Evolutionary conservation across 2,329 filamentous ascomycete genomes (phyloP), one percentile per base, ranked within the genome.

Genomic region (Pseudocercospora fuligena): DNA sequence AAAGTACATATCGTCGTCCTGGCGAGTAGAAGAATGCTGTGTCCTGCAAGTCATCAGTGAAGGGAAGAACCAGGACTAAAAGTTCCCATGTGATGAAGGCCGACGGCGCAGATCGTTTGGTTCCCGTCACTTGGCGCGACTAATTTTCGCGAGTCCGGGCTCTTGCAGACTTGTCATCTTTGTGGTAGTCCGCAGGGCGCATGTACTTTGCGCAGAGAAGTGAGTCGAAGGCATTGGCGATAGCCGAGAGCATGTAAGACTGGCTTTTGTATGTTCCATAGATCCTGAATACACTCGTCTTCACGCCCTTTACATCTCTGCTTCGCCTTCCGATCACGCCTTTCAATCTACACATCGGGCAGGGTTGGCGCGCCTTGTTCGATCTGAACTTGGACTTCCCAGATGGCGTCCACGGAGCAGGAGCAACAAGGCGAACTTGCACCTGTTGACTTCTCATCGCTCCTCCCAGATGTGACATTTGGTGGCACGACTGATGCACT

Each of bases 341-440:
- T 54, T 43, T 57, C 47, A 23, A 25, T 46, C 53, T 64, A 36
- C 36, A 33, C 43, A n/a, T 33, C 61, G 25, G 59, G 29, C n/a
- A 36, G 36, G 56, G 27, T 27, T 21, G 36, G 47, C 25, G n/a
- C 43, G 53, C 56, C 62, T 53, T 61, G 58, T 49, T 46, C 56
- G 21, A 56, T 40, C 29, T 2, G 11, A 25, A 54, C 51, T 27
- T 27, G 51, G 51, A 16, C 51, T 27, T 29, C 53, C 57, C 66
- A 46, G 14, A 69, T 70, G 70, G 64, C 70, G 14, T 66, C 64
- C 33, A 69, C 63, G 36, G 60, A 47, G 19, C 69, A 66, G 33
- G 69, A 69, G 57, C 49, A 66, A 51, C 68, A 70, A 33, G 46
- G 40, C 54, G 59, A 65, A 29, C 43, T 72, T 25, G 66, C 58